These are phyloP conservation scores for Magnolia sinica DNA, from an alignment of 164 flowering plant species.

Conservation along the genomic window DNA sequence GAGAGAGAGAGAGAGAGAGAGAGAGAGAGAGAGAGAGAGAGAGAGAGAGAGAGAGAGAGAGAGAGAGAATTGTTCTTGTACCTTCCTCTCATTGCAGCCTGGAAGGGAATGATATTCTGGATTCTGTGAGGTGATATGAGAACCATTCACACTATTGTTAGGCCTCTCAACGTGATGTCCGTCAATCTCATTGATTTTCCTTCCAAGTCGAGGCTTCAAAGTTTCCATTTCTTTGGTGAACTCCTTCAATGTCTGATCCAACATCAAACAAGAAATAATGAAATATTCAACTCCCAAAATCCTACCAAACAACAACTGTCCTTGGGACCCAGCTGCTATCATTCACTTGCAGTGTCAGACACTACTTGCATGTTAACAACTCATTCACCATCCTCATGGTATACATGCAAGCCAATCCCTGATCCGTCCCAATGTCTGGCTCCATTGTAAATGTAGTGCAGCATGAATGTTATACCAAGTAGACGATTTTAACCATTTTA, in stretches of 20 bases:
- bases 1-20: too few relatives aligned
- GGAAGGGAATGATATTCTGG: not conserved
- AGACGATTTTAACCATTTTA: too few relatives aligned
- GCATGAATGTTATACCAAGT: too few relatives aligned
- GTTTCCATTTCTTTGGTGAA: constrained; percentile 25
- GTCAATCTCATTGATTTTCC: constrained; percentile 6
- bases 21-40: too few relatives aligned
- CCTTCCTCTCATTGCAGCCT: constrained; percentile 14
- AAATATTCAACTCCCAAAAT: not conserved
- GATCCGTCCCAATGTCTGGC: too few relatives aligned
- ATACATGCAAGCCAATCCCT: too few relatives aligned
- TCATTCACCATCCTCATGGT: too few relatives aligned
- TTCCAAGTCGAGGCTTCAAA: constrained; percentile 20
- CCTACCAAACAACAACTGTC: not conserved
- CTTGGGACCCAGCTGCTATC: not conserved
- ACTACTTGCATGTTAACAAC: too few relatives aligned
- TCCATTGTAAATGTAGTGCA: too few relatives aligned
- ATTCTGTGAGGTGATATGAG: not conserved
- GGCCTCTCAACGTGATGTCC: not conserved
- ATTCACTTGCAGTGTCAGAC: too few relatives aligned
- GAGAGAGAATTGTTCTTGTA: not conserved
- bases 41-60: too few relatives aligned
- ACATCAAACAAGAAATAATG: constrained; percentile 7
- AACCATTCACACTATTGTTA: not conserved
- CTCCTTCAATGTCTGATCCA: constrained; percentile 23